Conservation (phyloP, 805 yeast species). For the Candida nemodendra region DNA sequence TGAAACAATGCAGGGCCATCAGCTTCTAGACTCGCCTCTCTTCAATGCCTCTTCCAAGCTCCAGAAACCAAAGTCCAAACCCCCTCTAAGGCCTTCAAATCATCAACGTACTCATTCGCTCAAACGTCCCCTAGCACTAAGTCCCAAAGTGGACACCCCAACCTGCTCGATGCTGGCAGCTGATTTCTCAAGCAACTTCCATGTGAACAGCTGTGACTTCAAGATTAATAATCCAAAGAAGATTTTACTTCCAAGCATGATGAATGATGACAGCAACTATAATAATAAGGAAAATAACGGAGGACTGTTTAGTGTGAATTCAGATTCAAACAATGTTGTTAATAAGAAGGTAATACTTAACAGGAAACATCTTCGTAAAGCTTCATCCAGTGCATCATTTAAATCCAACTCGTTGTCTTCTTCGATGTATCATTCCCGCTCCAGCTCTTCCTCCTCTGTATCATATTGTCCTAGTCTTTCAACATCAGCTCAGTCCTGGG, state of each 20-base stretch:
- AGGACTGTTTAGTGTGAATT: constrained; percentile 1
- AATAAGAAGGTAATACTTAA: constrained; percentile 12
- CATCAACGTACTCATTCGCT: constrained; percentile 26
- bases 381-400: constrained; percentile 17
- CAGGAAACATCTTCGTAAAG: constrained; percentile 13
- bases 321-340: background rate
- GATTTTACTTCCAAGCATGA: constrained; percentile 22
- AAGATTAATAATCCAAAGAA: constrained; percentile 23
- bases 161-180: constrained; percentile 37
- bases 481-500: constrained; percentile 5
- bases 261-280: constrained; percentile 10
- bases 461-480: constrained; percentile 1
- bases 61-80: constrained; percentile 2
- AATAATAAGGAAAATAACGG: constrained; percentile 15
- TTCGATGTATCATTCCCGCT: constrained; percentile 21
- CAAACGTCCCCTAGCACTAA: constrained; percentile 32
- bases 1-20: constrained; percentile 8
- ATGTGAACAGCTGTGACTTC: constrained; percentile 25
- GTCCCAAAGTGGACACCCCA: constrained; percentile 41
- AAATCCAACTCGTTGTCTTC: constrained; percentile 21
- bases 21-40: constrained; percentile 26
- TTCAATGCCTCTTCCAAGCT: constrained; percentile 11
- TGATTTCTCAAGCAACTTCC: constrained; percentile 38
- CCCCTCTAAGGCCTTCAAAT: constrained; percentile 5
- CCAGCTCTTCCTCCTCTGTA: constrained; percentile 18